Conservation (phyloP, 495 filamentous ascomycete species). For the Annulohypoxylon moriforme region DNA sequence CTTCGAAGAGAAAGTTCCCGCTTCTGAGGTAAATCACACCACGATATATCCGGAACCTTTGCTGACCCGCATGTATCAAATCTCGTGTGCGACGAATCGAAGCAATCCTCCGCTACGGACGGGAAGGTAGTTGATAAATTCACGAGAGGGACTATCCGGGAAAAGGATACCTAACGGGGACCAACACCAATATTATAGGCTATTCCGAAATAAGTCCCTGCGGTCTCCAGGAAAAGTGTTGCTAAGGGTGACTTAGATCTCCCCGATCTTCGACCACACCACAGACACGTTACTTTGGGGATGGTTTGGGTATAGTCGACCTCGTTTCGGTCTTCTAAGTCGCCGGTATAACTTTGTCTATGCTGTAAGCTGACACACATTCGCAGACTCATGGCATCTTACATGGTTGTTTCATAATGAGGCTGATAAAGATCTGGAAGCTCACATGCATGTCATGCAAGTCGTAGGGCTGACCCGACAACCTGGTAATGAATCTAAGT, state of each 20-base stretch:
- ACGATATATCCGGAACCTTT: conserved; percentile 18
- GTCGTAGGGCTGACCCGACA: conserved; percentile 40
- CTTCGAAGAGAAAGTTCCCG: background rate
- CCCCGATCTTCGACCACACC: conserved; percentile 10
- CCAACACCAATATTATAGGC: conserved; percentile 29
- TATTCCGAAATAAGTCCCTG: conserved; percentile 25
- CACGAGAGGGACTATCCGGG: conserved; percentile 21
- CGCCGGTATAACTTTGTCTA: conserved; percentile 3
- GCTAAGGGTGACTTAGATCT: conserved; percentile 22
- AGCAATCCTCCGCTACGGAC: conserved; percentile 13
- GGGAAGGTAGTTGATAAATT: conserved; percentile 22
- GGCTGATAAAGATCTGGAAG: conserved; percentile 28
- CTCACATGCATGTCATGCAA: conserved; percentile 16
- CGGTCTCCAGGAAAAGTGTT: conserved; percentile 16
- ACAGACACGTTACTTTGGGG: conserved; percentile 1
- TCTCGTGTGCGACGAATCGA: conserved; percentile 28
- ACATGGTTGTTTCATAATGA: conserved; percentile 11
- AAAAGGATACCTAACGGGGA: conserved; percentile 19
- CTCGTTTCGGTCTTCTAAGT: conserved; percentile 16
- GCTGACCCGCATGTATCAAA: conserved; percentile 30
- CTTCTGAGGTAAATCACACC: conserved; percentile 17
- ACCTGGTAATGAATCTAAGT: conserved; percentile 24
- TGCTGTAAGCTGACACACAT: conserved; percentile 29
- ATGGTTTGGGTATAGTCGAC: conserved; percentile 1
- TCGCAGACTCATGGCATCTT: conserved; percentile 8